Conservation (phyloP, 2,329 filamentous ascomycete species). For the Ploettnerulaceae sp. region DNA sequence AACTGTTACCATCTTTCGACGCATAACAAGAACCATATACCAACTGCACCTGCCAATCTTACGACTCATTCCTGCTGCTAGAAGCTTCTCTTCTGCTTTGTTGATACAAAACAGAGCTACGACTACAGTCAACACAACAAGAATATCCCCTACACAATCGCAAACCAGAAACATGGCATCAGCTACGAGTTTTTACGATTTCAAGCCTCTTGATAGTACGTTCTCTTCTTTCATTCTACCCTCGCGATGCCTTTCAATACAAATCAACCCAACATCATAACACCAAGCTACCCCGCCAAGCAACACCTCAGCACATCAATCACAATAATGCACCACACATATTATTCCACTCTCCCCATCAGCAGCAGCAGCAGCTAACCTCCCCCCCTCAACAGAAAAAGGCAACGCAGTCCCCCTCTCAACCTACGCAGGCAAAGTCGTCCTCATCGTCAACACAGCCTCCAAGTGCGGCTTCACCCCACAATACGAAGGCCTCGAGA, state of each 20-base stretch:
- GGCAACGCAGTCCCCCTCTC: conserved; percentile 66
- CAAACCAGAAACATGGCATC: conserved; percentile 50
- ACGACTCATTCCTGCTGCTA: conserved; percentile 3
- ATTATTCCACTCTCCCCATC: not conserved
- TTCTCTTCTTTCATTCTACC: conserved; percentile 22
- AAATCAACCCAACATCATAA: not conserved
- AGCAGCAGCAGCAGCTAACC: conserved; percentile 6
- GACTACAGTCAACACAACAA: not conserved
- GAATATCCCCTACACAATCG: not conserved
- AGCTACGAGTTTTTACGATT: conserved; percentile 73
- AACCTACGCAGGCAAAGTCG: conserved; percentile 82
- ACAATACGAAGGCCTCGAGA: conserved; percentile 87
- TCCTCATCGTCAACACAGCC: conserved; percentile 95
- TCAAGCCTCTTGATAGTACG: conserved; percentile 77
- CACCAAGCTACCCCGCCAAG: conserved; percentile 1
- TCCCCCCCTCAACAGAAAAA: conserved; percentile 51
- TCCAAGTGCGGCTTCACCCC: conserved; percentile 99
- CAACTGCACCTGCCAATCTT: not conserved
- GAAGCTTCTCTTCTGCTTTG: not conserved
- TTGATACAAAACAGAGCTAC: not conserved
- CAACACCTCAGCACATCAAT: conserved; percentile 1
- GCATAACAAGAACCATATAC: not conserved
- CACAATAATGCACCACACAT: not conserved
- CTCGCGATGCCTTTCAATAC: not conserved
- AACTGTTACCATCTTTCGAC: not conserved